These are phyloP conservation scores for Vaccinium myrtillus DNA, from an alignment of 148 eudicot genomes.

Conservation along the genomic window DNA sequence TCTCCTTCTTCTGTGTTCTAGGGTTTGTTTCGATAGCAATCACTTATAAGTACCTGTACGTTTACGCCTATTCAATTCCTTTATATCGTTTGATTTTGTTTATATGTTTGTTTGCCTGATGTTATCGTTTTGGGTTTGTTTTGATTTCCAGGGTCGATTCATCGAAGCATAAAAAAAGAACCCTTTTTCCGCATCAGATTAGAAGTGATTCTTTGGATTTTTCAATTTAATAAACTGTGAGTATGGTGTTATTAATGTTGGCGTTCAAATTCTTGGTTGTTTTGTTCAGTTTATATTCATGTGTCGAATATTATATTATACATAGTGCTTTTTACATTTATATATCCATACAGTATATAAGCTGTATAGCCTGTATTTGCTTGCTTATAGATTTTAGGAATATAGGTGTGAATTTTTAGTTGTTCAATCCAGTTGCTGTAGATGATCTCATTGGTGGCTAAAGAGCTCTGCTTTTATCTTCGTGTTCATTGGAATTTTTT, in stretches of 20 bases:
- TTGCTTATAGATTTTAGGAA: neutral
- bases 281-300: neutral
- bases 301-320: too few relatives aligned
- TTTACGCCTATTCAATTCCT: neutral
- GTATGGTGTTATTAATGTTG: neutral
- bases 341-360: neutral
- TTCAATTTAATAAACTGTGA: neutral
- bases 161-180: neutral
- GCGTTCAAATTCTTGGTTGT: neutral
- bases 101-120: neutral
- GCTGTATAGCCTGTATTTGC: neutral
- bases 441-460: neutral
- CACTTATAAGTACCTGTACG: neutral
- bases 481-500: neutral
- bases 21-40: neutral
- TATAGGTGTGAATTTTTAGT: neutral
- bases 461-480: neutral
- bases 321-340: neutral
- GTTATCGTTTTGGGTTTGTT: neutral
- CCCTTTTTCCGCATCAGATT: neutral
- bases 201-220: neutral
- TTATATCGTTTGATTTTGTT: neutral
- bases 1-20: neutral
- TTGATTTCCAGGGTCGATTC: conserved; percentile 8
- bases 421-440: neutral